phyloP scores from a whole-genome alignment of 495 filamentous ascomycete species.

The Lindgomyces ingoldianus region DNA sequence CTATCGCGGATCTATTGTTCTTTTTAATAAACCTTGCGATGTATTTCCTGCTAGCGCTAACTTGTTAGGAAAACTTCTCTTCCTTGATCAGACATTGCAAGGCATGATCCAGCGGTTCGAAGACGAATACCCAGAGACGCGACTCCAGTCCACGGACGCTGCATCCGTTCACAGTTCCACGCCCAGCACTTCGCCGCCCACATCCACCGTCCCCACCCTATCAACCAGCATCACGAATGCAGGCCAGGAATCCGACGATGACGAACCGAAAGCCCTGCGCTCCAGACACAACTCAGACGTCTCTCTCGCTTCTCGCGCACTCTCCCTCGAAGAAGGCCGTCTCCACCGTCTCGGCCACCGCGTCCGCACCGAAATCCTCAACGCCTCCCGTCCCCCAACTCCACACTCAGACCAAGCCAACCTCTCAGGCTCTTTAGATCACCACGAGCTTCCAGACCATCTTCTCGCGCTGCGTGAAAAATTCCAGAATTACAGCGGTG shows the following conservation, averaged over 20 bases:
- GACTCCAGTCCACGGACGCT: constrained; percentile 40
- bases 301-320: constrained; percentile 73
- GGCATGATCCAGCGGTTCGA: constrained; percentile 94
- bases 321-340: constrained; percentile 85
- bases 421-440: constrained; percentile 14
- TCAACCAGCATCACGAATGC: constrained; percentile 18
- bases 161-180: constrained; percentile 27
- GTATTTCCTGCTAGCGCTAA: too few relatives aligned
- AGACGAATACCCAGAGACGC: constrained; percentile 90
- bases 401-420: constrained; percentile 40
- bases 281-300: constrained; percentile 76
- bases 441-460: constrained; percentile 27
- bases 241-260: constrained; percentile 37
- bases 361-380: constrained; percentile 69
- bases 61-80: constrained; percentile 70
- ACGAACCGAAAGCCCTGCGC: constrained; percentile 43
- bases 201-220: constrained; percentile 20
- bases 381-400: constrained; percentile 45
- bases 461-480: constrained; percentile 32
- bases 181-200: constrained; percentile 23
- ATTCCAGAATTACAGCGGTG: constrained; percentile 35
- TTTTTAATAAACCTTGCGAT: too few relatives aligned
- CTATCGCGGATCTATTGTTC: too few relatives aligned
- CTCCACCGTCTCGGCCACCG: constrained; percentile 82
- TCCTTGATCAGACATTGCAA: constrained; percentile 85